Base-by-base conservation (phyloP, 208 protist species). In the Naegleria lovaniensis region DNA sequence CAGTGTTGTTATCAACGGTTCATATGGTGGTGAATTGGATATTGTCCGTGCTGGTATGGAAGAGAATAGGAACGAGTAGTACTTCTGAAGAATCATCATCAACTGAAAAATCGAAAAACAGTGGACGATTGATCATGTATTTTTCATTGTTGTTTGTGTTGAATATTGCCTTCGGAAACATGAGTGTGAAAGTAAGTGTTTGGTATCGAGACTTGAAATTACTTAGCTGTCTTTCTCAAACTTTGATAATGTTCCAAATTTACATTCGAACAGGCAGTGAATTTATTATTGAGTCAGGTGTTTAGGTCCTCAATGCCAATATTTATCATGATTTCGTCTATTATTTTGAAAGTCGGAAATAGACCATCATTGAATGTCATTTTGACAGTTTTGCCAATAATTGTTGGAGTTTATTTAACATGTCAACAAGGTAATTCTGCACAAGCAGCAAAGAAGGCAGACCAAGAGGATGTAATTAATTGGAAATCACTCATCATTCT, bases 131-230 rank as follows among this genome's bases (percentile, higher is more conserved):
- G 7, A 43, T 87, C 7, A 5, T 5, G 5, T 55, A 36, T 29
- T 87, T 87, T 25, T n/a, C 33, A 22, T 22, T 87, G 22, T 55
- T 87, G 55, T 87, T 87, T 55, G 11, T 22, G 0, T 55, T 87
- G 16, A 87, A 87, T 55, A 87, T 87, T 87, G 84, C 84, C 0
- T 87, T 87, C 25, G 84, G 84, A 55, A 87, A 87, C 19, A 87
- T 87, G 11, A 36, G 25, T 40, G 84, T 87, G 16, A 48, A n/a
- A n/a, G n/a, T n/a, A n/a, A n/a, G n/a, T n/a, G n/a, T n/a, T n/a
- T n/a, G n/a, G n/a, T n/a, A n/a, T n/a, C n/a, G n/a, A n/a, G n/a
- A n/a, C n/a, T n/a, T n/a, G n/a, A n/a, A n/a, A n/a, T n/a, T n/a
- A n/a, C n/a, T n/a, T n/a, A n/a, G n/a, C n/a, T n/a, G n/a, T n/a